These are phyloP conservation scores for Erigeron canadensis DNA, from an alignment of 129 eudicot species.

Conservation along the genomic window DNA sequence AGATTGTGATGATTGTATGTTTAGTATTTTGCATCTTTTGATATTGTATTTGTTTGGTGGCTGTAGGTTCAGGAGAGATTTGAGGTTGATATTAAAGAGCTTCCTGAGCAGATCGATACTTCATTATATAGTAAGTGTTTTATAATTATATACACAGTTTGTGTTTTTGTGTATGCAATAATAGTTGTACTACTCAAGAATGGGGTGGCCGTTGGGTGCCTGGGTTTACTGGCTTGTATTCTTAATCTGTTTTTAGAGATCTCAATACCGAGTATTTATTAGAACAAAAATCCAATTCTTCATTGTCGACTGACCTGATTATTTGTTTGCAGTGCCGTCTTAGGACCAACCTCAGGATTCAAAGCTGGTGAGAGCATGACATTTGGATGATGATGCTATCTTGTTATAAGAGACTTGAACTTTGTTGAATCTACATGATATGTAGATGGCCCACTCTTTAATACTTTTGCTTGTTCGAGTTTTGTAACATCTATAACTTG, in stretches of 20 bases:
- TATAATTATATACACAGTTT: background rate
- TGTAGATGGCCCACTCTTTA: constrained; percentile 10
- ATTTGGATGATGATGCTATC: constrained; percentile 19
- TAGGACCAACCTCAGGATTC: constrained; percentile 8
- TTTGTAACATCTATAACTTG: constrained; percentile 33
- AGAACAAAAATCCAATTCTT: background rate
- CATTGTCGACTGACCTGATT: background rate
- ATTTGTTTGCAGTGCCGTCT: constrained; percentile 38
- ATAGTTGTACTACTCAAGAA: background rate
- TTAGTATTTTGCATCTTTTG: background rate
- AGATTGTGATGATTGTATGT: too few species aligned
- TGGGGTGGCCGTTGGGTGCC: background rate
- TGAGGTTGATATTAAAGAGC: constrained; percentile 94
- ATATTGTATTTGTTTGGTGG: constrained; percentile 11
- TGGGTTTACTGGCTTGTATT: background rate
- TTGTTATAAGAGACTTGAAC: constrained; percentile 14
- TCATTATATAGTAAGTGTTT: constrained; percentile 76
- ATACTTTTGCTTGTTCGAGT: constrained; percentile 28
- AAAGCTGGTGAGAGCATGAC: constrained; percentile 10
- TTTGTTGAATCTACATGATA: constrained; percentile 14
- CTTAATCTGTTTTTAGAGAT: background rate
- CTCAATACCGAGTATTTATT: background rate
- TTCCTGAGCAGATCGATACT: constrained; percentile 96
- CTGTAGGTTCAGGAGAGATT: constrained; percentile 96
- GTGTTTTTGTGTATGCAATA: constrained; percentile 14